Evolutionary conservation across 495 filamentous ascomycete genomes (phyloP), one percentile per base, ranked within the genome.

Genomic region (Hypoxylon rickii): DNA sequence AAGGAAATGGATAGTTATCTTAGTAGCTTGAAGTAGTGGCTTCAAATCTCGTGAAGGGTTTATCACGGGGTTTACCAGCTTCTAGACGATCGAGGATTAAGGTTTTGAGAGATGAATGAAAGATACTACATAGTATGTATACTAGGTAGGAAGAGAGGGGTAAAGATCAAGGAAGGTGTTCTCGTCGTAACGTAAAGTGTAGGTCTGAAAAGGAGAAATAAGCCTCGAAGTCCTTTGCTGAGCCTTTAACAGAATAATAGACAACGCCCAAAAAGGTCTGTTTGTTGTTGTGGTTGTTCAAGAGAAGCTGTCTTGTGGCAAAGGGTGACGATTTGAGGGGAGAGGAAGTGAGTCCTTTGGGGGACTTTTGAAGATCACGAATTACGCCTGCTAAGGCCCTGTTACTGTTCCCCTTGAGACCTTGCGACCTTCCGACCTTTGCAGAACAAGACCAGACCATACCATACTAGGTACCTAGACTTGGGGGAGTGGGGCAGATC

Each of bases 271-370:
- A 42, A 24, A 40, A 40, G 22, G 16, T 39, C 15, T 31, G 32
- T 15, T 46, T 32, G 20, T 29, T 29, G 10, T 31, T 43, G 24
- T 17, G 8, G 37, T 29, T 45, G 12, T 47, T 29, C n/a, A n/a
- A n/a, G n/a, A n/a, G n/a, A n/a, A 22, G 24, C 17, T 39, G 36
- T 11, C 48, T 42, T 56, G 58, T 62, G 58, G 58, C 58, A 62
- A 62, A 52, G 52, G 56, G 43, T 62, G 52, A 62, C 58, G 58
- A 61, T 61, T 61, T 41, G 52, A 51, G 51, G 50, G 56, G 31
- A 29, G n/a, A n/a, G n/a, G n/a, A n/a, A n/a, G n/a, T n/a, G n/a
- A n/a, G 10, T 29, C 24, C 4, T 4, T 29, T 26, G 41, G 44
- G 41, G 36, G 19, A 41, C 24, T 41, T 46, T 32, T 24, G 44